Evolutionary conservation across 345 rosid species (phyloP).

Genomic region (Pistacia atlantica): DNA sequence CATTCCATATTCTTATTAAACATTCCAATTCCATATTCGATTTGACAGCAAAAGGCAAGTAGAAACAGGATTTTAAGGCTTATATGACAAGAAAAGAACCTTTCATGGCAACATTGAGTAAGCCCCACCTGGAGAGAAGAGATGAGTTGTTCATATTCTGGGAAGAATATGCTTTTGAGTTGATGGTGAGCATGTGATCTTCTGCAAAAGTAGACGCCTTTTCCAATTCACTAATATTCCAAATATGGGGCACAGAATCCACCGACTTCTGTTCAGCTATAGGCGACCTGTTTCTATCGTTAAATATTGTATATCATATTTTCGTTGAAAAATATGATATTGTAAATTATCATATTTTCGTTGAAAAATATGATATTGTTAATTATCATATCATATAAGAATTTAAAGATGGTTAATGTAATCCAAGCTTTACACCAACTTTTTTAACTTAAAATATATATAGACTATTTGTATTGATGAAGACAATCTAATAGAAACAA

Average conservation of each 20-base stretch:
- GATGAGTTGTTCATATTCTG: neutral
- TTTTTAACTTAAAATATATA: no score
- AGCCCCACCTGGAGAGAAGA: neutral
- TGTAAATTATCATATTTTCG: no score
- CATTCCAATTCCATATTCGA: neutral
- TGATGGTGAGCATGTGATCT: constrained; percentile 1
- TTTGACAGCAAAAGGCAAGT: neutral
- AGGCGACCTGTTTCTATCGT: neutral
- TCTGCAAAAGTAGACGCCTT: neutral
- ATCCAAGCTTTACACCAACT: no score
- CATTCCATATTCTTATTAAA: no score
- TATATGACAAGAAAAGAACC: neutral
- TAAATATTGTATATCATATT: no score
- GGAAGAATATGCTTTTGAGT: constrained; percentile 1
- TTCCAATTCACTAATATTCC: constrained; percentile 1
- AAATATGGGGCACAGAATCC: constrained; percentile 19
- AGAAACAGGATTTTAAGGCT: neutral
- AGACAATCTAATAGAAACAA: no score
- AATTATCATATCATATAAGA: no score
- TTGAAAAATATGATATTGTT: no score
- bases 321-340: no score
- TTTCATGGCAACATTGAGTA: neutral
- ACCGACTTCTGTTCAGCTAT: neutral
- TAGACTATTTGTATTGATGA: no score
- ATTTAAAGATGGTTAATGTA: no score